phyloP scores from a whole-genome alignment of 2,329 filamentous ascomycete species.

The Colletotrichum sp. region DNA sequence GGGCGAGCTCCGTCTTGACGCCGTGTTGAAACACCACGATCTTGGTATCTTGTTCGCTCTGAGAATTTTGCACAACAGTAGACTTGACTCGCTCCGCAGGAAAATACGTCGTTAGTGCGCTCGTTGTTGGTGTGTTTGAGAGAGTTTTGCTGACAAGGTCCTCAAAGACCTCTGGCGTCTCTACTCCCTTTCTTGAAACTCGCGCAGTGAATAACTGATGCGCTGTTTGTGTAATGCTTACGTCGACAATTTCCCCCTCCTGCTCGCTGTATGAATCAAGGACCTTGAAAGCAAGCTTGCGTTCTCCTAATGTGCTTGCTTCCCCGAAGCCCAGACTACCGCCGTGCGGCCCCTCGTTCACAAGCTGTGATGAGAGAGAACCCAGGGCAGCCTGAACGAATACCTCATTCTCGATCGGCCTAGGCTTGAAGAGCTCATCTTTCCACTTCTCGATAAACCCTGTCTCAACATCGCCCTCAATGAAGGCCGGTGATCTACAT shows the following conservation, averaged over 20 bases:
- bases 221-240: slow-evolving; percentile 52
- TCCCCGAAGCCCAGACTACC: slow-evolving; percentile 60
- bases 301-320: slow-evolving; percentile 42
- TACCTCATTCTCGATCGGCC: slow-evolving; percentile 70
- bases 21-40: slow-evolving; percentile 80
- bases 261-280: slow-evolving; percentile 68
- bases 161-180: slow-evolving; percentile 43
- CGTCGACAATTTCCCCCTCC: slow-evolving; percentile 65
- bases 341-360: slow-evolving; percentile 44
- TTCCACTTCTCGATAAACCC: slow-evolving; percentile 93
- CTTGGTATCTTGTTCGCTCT: slow-evolving; percentile 58
- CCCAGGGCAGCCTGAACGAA: slow-evolving; percentile 86
- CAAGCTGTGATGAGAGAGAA: slow-evolving; percentile 10
- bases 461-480: slow-evolving; percentile 89
- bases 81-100: slow-evolving; percentile 80
- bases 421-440: slow-evolving; percentile 75
- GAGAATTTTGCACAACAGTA: slow-evolving; percentile 69
- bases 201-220: slow-evolving; percentile 51
- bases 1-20: slow-evolving; percentile 60
- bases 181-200: slow-evolving; percentile 46
- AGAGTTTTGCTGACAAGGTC: slow-evolving; percentile 49
- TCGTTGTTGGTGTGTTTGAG: slow-evolving; percentile 29
- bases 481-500: slow-evolving; percentile 81
- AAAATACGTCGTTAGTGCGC: slow-evolving; percentile 74
- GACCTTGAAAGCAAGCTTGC: slow-evolving; percentile 57